Percentiles rank a stretch among this genome's conserved stretches.
Conservation (phyloP, 345 rosid genomes). For the Atalantia buxifolia region DNA sequence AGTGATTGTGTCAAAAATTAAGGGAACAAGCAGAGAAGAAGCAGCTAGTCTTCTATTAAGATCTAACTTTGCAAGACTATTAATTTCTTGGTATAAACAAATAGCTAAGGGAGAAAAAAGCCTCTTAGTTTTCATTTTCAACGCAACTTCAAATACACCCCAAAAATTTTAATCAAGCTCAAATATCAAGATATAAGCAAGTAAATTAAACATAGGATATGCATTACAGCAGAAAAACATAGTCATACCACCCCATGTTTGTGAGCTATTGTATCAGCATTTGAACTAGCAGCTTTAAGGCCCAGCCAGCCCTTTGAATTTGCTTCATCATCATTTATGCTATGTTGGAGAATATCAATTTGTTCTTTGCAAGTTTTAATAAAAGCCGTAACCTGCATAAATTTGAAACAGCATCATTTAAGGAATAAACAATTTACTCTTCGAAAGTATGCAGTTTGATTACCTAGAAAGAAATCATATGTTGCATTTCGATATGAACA, state of each 20-base stretch:
- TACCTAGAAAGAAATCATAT: neutral
- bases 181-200: neutral
- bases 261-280: constrained; percentile 80
- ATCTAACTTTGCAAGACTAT: neutral
- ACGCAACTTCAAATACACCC: too few species aligned
- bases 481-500: neutral
- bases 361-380: constrained; percentile 89
- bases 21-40: neutral
- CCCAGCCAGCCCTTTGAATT: constrained; percentile 84
- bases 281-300: constrained; percentile 46
- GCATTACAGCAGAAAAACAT: neutral
- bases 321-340: constrained; percentile 65
- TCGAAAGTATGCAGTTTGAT: neutral
- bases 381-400: constrained; percentile 66
- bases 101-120: neutral
- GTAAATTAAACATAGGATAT: neutral
- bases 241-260: constrained; percentile 88
- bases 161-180: neutral
- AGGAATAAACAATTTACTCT: neutral
- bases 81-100: neutral
- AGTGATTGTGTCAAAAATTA: neutral
- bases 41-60: neutral
- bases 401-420: neutral
- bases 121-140: neutral
- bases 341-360: constrained; percentile 70